Evolutionary conservation across 2,329 filamentous ascomycete genomes (phyloP).

Genomic region (Penicillium sp.): DNA sequence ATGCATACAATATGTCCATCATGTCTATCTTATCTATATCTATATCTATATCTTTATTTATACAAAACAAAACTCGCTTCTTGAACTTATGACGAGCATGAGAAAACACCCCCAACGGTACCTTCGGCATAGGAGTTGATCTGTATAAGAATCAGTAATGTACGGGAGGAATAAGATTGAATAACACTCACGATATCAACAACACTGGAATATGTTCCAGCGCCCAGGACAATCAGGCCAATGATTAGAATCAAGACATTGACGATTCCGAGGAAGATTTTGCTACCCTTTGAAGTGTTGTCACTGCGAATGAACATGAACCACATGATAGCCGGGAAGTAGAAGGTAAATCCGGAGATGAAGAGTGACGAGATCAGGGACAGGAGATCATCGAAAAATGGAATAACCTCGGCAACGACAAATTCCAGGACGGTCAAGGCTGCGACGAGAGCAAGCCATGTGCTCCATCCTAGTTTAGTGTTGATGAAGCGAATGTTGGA

Average conservation of each 20-base stretch:
- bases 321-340: constrained; percentile 2
- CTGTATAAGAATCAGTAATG: background rate
- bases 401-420: background rate
- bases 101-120: background rate
- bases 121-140: background rate
- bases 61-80: no score
- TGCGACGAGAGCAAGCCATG: background rate
- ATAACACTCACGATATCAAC: background rate
- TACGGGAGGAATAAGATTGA: background rate
- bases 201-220: background rate
- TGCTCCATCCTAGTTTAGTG: background rate
- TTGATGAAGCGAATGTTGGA: background rate
- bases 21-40: background rate
- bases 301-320: constrained; percentile 1
- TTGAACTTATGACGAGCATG: background rate
- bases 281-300: background rate
- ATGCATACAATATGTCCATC: background rate
- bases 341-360: background rate
- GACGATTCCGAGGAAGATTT: background rate
- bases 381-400: background rate
- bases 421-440: background rate
- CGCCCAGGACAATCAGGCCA: background rate
- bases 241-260: background rate
- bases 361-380: background rate
- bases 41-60: background rate